Evolutionary conservation across 2,329 filamentous ascomycete genomes (phyloP).

Genomic region (Colletotrichum chrysophilum): DNA sequence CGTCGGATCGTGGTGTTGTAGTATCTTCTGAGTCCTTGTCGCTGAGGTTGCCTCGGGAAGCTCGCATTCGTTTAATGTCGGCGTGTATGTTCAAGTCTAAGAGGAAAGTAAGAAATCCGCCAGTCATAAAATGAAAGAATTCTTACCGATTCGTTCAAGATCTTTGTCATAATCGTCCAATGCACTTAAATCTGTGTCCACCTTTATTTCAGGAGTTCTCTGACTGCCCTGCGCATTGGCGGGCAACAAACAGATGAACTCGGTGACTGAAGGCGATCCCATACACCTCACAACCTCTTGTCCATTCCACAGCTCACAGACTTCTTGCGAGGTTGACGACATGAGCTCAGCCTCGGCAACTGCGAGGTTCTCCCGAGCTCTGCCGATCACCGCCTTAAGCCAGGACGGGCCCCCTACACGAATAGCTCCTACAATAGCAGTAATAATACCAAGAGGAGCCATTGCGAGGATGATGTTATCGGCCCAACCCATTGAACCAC

Average conservation of each 20-base stretch:
- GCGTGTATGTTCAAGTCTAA: not conserved
- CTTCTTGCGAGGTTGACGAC: conserved; percentile 42
- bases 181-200: not conserved
- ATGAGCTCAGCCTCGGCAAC: conserved; percentile 42
- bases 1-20: not conserved
- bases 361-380: conserved; percentile 37
- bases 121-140: no score
- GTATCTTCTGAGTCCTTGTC: not conserved
- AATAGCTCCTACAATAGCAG: conserved; percentile 36
- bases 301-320: conserved; percentile 41
- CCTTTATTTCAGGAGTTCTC: not conserved
- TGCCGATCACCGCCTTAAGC: conserved; percentile 42
- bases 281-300: not conserved
- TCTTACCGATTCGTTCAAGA: not conserved
- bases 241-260: not conserved
- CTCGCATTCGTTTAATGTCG: not conserved
- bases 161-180: not conserved
- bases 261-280: not conserved
- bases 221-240: no score
- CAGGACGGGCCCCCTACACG: conserved; percentile 33
- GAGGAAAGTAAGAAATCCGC: not conserved
- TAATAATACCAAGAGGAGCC: conserved; percentile 44
- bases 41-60: not conserved
- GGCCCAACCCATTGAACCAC: conserved; percentile 30
- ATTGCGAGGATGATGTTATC: conserved; percentile 40